Evolutionary conservation across 495 filamentous ascomycete species (phyloP).

Genomic region (Tuber umbilicatum): DNA sequence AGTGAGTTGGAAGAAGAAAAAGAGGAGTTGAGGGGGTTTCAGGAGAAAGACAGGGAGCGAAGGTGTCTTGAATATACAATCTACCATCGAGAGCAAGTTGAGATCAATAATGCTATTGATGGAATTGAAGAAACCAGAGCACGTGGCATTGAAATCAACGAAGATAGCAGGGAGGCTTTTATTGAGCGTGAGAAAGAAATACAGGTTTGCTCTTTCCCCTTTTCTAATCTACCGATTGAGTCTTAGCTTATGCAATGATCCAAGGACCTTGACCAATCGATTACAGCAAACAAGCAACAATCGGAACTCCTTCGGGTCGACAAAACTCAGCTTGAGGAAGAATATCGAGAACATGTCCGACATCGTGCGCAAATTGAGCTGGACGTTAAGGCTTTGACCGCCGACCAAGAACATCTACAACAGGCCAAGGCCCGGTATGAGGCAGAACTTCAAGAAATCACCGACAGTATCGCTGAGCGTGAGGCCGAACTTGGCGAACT

Average conservation of each 20-base stretch:
- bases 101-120: slow-evolving; percentile 67
- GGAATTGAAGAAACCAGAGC: slow-evolving; percentile 75
- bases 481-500: slow-evolving; percentile 68
- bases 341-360: slow-evolving; percentile 71
- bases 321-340: slow-evolving; percentile 78
- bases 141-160: slow-evolving; percentile 71
- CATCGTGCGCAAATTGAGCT: slow-evolving; percentile 76
- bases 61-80: slow-evolving; percentile 92
- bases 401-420: slow-evolving; percentile 54
- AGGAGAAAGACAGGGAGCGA: slow-evolving; percentile 90
- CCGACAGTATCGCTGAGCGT: slow-evolving; percentile 64
- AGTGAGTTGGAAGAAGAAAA: slow-evolving; percentile 93
- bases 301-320: slow-evolving; percentile 84
- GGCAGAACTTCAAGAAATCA: slow-evolving; percentile 64
- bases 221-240: not conserved
- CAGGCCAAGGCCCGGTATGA: slow-evolving; percentile 74
- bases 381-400: slow-evolving; percentile 69
- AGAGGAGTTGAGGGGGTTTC: slow-evolving; percentile 82
- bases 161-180: slow-evolving; percentile 71
- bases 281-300: slow-evolving; percentile 69
- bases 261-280: slow-evolving; percentile 60
- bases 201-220: slow-evolving; percentile 43
- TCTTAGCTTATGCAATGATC: not conserved
- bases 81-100: slow-evolving; percentile 78
- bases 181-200: slow-evolving; percentile 75